Conservation (phyloP, 768 basidiomycete species). For the Lentinula sp. region DNA sequence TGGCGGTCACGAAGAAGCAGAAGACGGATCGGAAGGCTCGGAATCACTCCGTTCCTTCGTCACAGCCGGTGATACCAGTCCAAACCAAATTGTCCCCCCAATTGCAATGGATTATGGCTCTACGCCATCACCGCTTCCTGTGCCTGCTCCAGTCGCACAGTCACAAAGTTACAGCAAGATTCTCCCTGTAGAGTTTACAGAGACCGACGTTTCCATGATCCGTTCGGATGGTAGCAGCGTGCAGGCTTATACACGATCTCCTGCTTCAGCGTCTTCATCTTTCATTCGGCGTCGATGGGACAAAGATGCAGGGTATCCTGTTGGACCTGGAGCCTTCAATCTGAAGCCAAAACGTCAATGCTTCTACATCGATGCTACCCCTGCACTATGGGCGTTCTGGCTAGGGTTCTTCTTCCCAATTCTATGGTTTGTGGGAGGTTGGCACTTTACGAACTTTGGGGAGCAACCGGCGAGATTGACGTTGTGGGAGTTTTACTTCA, state of each 20-base stretch:
- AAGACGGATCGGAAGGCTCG: constrained; percentile 18
- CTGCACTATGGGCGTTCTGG: constrained; percentile 66
- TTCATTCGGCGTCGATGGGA: constrained; percentile 50
- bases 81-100: background rate
- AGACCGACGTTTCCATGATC: constrained; percentile 15
- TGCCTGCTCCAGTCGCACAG: background rate
- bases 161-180: constrained; percentile 12
- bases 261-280: constrained; percentile 37
- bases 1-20: constrained; percentile 17
- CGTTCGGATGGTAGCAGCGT: background rate
- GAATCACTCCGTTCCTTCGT: constrained; percentile 47
- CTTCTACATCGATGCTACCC: constrained; percentile 26
- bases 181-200: constrained; percentile 10
- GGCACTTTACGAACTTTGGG: constrained; percentile 51
- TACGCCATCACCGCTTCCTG: background rate
- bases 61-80: constrained; percentile 30
- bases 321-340: constrained; percentile 24
- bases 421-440: constrained; percentile 74
- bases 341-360: constrained; percentile 22
- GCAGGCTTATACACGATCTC: constrained; percentile 6
- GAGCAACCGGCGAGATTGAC: constrained; percentile 38
- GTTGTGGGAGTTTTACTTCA: constrained; percentile 43
- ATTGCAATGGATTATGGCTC: background rate
- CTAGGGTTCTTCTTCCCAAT: constrained; percentile 66
- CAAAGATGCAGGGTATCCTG: constrained; percentile 31